Conservation (phyloP, 1,284 basidiomycete genomes). For the Ganoderma meredithae region DNA sequence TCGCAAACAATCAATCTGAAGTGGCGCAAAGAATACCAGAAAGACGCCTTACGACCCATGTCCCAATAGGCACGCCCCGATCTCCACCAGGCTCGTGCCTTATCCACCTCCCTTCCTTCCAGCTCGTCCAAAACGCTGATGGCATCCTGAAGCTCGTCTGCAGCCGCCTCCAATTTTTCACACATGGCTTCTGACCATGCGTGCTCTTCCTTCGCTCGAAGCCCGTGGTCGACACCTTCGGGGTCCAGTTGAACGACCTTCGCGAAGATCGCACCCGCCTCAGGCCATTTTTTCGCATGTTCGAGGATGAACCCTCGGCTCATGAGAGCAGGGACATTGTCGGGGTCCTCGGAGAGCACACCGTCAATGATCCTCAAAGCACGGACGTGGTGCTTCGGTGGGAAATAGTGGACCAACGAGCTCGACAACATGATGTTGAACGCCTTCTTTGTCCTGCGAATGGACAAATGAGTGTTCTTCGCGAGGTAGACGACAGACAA, state of each 20-base stretch:
- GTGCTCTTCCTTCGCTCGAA: conserved; percentile 82
- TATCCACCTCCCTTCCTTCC: conserved; percentile 61
- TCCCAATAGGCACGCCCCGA: conserved; percentile 84
- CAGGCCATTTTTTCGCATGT: conserved; percentile 70
- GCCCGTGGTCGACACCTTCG: conserved; percentile 55
- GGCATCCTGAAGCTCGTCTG: conserved; percentile 65
- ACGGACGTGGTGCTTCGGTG: conserved; percentile 89
- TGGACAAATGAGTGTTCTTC: conserved; percentile 3
- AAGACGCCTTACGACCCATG: conserved; percentile 63
- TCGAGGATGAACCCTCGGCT: conserved; percentile 81
- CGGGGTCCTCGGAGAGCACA: conserved; percentile 68
- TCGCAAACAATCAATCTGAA: conserved; percentile 15
- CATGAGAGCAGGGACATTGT: conserved; percentile 76
- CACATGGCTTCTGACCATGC: conserved; percentile 87
- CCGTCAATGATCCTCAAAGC: conserved; percentile 80
- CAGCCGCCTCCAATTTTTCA: conserved; percentile 59
- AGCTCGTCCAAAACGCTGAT: conserved; percentile 62
- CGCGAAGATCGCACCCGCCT: conserved; percentile 71
- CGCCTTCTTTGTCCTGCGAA: conserved; percentile 60
- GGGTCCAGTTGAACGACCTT: conserved; percentile 55
- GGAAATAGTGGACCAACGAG: conserved; percentile 85
- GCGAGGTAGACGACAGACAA: conserved; percentile 5
- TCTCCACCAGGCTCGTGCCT: conserved; percentile 86
- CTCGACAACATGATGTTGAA: conserved; percentile 74
- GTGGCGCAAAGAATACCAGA: neutral